phyloP scores from a whole-genome alignment of 306 rosid species.

The Argentina anserina region DNA sequence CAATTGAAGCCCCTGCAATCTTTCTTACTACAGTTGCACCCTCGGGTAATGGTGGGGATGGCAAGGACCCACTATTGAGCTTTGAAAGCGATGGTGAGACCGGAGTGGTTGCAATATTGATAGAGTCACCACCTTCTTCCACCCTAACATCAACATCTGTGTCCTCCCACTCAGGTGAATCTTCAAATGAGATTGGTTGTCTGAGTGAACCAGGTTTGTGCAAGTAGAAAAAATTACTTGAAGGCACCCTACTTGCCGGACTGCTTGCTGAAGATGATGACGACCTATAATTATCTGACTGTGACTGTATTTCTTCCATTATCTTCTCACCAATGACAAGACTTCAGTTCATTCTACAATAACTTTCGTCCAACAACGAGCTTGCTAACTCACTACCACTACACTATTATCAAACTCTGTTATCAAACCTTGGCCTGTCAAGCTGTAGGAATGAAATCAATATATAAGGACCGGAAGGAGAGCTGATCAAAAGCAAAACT shows the following conservation, averaged over 20 bases:
- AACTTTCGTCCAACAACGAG: slow-evolving; percentile 11
- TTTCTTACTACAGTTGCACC: slow-evolving; percentile 62
- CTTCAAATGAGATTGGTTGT: slow-evolving; percentile 97
- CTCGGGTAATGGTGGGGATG: slow-evolving; percentile 78
- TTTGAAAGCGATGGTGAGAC: slow-evolving; percentile 90
- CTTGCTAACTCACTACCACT: too few relatives aligned
- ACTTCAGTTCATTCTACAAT: slow-evolving; percentile 28
- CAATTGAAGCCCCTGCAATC: slow-evolving; percentile 81
- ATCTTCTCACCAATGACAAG: slow-evolving; percentile 14
- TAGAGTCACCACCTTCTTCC: slow-evolving; percentile 90
- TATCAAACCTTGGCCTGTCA: neutral
- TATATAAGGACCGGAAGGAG: neutral
- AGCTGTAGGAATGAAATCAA: neutral
- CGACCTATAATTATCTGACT: slow-evolving; percentile 89
- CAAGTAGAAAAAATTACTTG: slow-evolving; percentile 92
- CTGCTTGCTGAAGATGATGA: slow-evolving; percentile 97
- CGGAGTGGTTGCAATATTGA: slow-evolving; percentile 66
- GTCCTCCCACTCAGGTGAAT: slow-evolving; percentile 98
- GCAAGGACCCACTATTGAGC: slow-evolving; percentile 81
- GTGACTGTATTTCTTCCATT: slow-evolving; percentile 98
- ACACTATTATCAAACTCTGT: slow-evolving; percentile 13
- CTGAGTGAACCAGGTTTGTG: slow-evolving; percentile 92
- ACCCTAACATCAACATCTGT: slow-evolving; percentile 68
- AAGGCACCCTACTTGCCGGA: slow-evolving; percentile 95
- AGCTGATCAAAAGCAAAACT: neutral